Conservation (phyloP, 768 basidiomycete species). For the Trametes meyenii region DNA sequence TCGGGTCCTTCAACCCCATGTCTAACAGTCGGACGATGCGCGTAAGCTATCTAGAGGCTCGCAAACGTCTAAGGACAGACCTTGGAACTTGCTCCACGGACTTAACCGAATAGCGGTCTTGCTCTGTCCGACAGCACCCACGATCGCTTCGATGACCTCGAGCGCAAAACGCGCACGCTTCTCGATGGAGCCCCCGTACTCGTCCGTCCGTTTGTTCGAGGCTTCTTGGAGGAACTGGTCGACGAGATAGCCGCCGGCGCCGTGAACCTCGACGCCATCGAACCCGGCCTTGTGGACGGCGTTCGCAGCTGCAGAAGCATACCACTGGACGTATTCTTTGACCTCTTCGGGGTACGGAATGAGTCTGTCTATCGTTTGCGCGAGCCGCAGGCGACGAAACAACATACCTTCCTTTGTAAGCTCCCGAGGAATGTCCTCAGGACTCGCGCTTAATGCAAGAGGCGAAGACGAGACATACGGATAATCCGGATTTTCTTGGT, state of each 20-base stretch:
- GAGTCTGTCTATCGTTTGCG: too few relatives aligned
- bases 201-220: slow-evolving; percentile 48
- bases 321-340: slow-evolving; percentile 42
- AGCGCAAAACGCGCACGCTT: slow-evolving; percentile 48
- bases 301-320: slow-evolving; percentile 29
- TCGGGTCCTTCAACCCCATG: slow-evolving; percentile 58
- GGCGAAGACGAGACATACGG: slow-evolving; percentile 26
- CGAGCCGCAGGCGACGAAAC: too few relatives aligned
- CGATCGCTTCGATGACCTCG: slow-evolving; percentile 44
- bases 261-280: slow-evolving; percentile 34
- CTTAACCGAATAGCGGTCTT: slow-evolving; percentile 44
- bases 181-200: slow-evolving; percentile 53
- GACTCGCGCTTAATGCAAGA: slow-evolving; percentile 24
- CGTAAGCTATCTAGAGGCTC: too few relatives aligned
- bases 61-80: not conserved
- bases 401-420: slow-evolving; percentile 28
- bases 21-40: not conserved
- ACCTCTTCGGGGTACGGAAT: slow-evolving; percentile 27
- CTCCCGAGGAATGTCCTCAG: slow-evolving; percentile 24
- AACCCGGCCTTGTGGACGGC: slow-evolving; percentile 35
- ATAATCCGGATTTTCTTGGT: slow-evolving; percentile 36
- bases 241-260: slow-evolving; percentile 36
- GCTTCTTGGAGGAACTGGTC: slow-evolving; percentile 46
- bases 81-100: slow-evolving; percentile 35
- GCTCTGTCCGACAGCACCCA: slow-evolving; percentile 41